A percentile compares a stretch with the other conserved stretches of the same genome.
Evolutionary conservation across 352 stramenopile species (phyloP).

Genomic region (Pythium myriotylum): DNA sequence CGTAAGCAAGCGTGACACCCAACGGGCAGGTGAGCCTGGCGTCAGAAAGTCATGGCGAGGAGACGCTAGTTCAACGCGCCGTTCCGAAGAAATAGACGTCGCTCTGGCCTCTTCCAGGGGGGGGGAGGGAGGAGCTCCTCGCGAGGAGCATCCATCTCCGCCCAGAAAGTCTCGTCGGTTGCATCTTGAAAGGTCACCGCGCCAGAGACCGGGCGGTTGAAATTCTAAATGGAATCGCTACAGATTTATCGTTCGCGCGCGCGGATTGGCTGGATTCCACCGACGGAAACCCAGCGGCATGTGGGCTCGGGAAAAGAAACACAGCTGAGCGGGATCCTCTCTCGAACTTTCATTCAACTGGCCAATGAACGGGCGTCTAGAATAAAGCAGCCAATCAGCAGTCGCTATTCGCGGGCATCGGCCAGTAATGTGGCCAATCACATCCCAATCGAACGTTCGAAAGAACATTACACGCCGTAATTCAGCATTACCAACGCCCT

Average conservation of each 20-base stretch:
- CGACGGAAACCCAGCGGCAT: constrained; percentile 1
- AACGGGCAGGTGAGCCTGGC: constrained; percentile 2
- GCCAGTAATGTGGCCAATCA: constrained; percentile 1
- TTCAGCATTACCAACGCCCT: neutral
- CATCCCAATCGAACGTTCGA: constrained; percentile 7
- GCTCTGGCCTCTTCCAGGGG: constrained; percentile 17
- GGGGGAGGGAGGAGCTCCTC: neutral
- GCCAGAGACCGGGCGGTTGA: constrained; percentile 13
- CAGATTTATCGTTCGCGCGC: constrained; percentile 17
- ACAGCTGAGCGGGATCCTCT: constrained; percentile 14
- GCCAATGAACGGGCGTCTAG: constrained; percentile 11
- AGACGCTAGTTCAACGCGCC: constrained; percentile 4
- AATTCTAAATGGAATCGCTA: constrained; percentile 14
- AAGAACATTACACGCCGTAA: constrained; percentile 8
- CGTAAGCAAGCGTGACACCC: neutral
- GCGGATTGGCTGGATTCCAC: constrained; percentile 22
- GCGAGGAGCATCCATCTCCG: neutral
- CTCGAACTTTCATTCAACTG: constrained; percentile 22
- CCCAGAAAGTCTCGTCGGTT: constrained; percentile 22
- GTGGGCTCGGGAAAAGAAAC: neutral
- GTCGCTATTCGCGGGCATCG: neutral
- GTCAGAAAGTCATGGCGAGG: constrained; percentile 15
- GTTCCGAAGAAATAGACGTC: constrained; percentile 4
- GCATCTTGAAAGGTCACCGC: constrained; percentile 29
- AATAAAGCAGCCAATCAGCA: constrained; percentile 26